phyloP scores from a whole-genome alignment of 192 early-diverging fungal species.

The Rhizophagus clarus region DNA sequence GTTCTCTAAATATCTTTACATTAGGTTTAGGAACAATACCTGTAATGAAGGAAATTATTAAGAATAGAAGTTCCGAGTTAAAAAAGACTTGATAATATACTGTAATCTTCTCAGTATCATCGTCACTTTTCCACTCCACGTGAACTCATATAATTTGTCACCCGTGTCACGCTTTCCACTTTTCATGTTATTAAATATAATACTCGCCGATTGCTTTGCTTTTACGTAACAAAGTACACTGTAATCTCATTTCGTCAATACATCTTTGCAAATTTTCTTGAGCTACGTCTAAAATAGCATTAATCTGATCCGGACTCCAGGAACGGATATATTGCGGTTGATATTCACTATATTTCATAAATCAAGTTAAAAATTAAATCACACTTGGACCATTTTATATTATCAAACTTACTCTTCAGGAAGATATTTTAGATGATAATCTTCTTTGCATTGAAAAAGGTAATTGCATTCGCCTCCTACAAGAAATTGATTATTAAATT shows the following conservation, averaged over 20 bases:
- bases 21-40: constrained; percentile 58
- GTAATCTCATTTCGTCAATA: constrained; percentile 66
- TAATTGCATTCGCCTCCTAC: constrained; percentile 89
- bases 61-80: not conserved
- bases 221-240: constrained; percentile 73
- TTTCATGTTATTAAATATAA: not conserved
- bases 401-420: constrained; percentile 52
- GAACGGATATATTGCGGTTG: constrained; percentile 47
- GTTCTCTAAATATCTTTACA: constrained; percentile 69
- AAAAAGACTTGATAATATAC: not conserved
- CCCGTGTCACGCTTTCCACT: too few relatives aligned
- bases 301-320: constrained; percentile 60
- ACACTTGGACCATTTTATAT: not conserved
- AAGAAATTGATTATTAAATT: not conserved
- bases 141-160: too few relatives aligned
- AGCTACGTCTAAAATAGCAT: constrained; percentile 74
- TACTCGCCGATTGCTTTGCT: constrained; percentile 69
- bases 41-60: not conserved
- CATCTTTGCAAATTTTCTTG: constrained; percentile 64
- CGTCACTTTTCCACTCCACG: too few relatives aligned
- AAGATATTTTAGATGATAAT: constrained; percentile 68
- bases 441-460: constrained; percentile 71
- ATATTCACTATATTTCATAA: constrained; percentile 36
- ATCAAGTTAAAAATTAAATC: not conserved
- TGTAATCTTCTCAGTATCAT: too few relatives aligned